Base-by-base conservation (phyloP, 192 early-diverging fungal species). In the Coemansia sp. region DNA sequence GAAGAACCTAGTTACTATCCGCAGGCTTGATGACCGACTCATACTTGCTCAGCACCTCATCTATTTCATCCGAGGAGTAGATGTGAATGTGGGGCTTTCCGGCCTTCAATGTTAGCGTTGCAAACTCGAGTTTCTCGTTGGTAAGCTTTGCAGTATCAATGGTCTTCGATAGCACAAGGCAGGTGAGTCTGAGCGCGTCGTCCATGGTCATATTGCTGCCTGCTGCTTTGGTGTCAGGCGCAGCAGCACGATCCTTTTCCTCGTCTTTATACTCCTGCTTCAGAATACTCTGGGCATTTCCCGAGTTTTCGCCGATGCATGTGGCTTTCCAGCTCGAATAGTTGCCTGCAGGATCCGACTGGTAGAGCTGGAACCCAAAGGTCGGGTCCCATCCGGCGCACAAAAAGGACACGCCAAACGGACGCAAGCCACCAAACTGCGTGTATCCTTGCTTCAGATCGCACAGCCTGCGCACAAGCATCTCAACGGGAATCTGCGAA, bases 391-490 rank as follows among this genome's bases (percentile, higher is more conserved):
- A 93, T 37, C 98, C 96, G 22, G 94, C 98, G 71, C 94, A 98
- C 63, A 99, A 86, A 77, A 99, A 98, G 20, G 96, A 98, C 13
- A 98, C 98, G 49, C 98, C 98, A 74, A 94, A 99, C 14, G 98
- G 98, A 81, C 98, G 96, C 56, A 99, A 85, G 67, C 95, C 92
- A 77, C 98, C 96, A 74, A 95, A 96, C 77, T 98, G 96, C 51
- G 98, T 99, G 81, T 98, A 98, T 54, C 95, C 94, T 72, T 99
- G 97, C 88, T 99, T 99, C 74, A 98, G 77, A 85, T 99, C 94
- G 76, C 96, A 96, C 64, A 99, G 86, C 61, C 86, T 86, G 73
- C 98, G 93, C 42, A 99, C 98, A 44, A 99, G 87, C 68, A 94
- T 93, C 73, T 99, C 98, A 50, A 90, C 90, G 5, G 95, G 95